Percentiles rank a stretch among this genome's conserved stretches.
Evolutionary conservation across 208 protist genomes (phyloP).

Genomic region (Angomonas ambiguus): DNA sequence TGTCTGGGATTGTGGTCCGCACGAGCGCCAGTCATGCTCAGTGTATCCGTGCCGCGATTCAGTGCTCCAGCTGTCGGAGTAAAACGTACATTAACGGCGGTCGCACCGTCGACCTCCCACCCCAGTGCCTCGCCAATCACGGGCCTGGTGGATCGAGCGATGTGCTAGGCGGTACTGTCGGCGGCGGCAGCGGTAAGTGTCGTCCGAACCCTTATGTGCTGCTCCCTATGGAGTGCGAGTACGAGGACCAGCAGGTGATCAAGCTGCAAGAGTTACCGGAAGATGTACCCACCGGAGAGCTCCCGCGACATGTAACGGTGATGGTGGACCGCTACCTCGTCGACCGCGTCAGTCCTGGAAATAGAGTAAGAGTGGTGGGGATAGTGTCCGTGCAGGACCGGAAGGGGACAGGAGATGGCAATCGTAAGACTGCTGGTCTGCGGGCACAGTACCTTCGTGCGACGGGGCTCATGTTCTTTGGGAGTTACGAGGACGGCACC

Average conservation of each 20-base stretch:
- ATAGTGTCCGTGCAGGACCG: conserved; percentile 87
- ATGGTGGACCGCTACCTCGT: conserved; percentile 90
- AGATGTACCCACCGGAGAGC: conserved; percentile 91
- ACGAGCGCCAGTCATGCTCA: conserved; percentile 73
- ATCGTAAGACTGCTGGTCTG: conserved; percentile 51
- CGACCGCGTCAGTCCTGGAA: conserved; percentile 94
- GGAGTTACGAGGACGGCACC: conserved; percentile 8
- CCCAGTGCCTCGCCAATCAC: conserved; percentile 84
- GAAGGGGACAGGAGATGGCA: conserved; percentile 43
- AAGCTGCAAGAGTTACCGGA: conserved; percentile 95
- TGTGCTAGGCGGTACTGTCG: conserved; percentile 13
- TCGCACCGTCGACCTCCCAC: conserved; percentile 72
- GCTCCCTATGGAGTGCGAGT: conserved; percentile 90
- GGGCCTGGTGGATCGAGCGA: conserved; percentile 27
- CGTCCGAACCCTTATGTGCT: conserved; percentile 92
- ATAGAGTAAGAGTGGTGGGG: conserved; percentile 93
- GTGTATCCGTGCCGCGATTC: conserved; percentile 81
- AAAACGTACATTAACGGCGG: conserved; percentile 79
- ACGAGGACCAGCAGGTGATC: conserved; percentile 91
- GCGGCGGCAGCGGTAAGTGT: conserved; percentile 50
- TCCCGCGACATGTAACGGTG: conserved; percentile 86
- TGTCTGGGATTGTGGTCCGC: conserved; percentile 90
- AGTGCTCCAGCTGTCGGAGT: conserved; percentile 88
- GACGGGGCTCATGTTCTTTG: conserved; percentile 82
- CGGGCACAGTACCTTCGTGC: conserved; percentile 88